These are phyloP conservation scores for Pythium brassicae DNA, from an alignment of 352 stramenopile species.

Conservation along the genomic window DNA sequence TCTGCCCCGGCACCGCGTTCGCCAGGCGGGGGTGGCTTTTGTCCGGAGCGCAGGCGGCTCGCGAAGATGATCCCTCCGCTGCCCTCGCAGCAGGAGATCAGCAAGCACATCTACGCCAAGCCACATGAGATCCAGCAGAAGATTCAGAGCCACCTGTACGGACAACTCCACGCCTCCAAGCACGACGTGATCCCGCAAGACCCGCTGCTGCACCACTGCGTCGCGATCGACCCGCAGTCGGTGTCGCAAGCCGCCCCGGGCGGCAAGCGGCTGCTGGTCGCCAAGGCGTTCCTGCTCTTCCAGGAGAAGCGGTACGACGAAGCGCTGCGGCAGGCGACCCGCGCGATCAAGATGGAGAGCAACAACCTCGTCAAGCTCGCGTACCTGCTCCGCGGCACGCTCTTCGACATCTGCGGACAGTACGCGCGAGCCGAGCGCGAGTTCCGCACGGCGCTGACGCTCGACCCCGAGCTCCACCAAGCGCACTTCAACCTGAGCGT, in stretches of 20 bases:
- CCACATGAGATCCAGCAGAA: constrained; percentile 61
- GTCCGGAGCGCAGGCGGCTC: constrained; percentile 15
- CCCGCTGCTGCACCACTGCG: constrained; percentile 55
- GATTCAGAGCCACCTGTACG: constrained; percentile 62
- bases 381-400: constrained; percentile 49
- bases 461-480: constrained; percentile 56
- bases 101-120: constrained; percentile 53
- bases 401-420: constrained; percentile 48
- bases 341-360: constrained; percentile 38
- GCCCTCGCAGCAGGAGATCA: constrained; percentile 56
- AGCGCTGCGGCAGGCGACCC: constrained; percentile 46
- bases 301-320: constrained; percentile 55
- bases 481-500: constrained; percentile 64
- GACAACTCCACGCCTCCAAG: constrained; percentile 30
- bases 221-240: constrained; percentile 48
- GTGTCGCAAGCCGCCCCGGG: constrained; percentile 21
- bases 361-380: constrained; percentile 66
- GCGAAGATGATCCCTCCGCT: constrained; percentile 45
- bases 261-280: constrained; percentile 34
- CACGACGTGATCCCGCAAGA: constrained; percentile 51
- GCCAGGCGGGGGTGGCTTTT: constrained; percentile 12
- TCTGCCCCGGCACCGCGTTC: not conserved
- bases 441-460: constrained; percentile 33
- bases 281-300: constrained; percentile 56
- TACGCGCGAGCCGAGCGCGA: constrained; percentile 36